Conservation (phyloP, 2,329 filamentous ascomycete species). For the Phaeosphaeria sp. region DNA sequence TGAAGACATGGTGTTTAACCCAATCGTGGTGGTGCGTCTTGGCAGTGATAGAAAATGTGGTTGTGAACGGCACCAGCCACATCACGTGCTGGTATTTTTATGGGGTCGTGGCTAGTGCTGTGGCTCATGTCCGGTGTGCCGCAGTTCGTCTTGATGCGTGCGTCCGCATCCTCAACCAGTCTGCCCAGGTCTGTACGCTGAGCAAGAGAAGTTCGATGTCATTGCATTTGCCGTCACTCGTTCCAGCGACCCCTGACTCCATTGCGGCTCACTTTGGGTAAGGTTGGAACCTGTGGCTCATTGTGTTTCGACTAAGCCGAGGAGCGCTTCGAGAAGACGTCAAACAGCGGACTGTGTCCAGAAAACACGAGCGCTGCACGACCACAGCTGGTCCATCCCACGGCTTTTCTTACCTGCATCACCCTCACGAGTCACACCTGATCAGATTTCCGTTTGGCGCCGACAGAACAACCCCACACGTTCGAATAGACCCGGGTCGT, state of each 20-base stretch:
- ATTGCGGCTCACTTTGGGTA: background rate
- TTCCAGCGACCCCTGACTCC: background rate
- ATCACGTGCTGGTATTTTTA: conserved; percentile 3
- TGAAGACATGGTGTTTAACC: conserved; percentile 31
- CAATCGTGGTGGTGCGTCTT: conserved; percentile 21
- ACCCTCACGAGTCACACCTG: conserved; percentile 12
- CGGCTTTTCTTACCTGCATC: conserved; percentile 10
- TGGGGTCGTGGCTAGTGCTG: background rate
- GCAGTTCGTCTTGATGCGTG: background rate
- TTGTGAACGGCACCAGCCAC: conserved; percentile 18
- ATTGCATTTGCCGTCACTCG: background rate
- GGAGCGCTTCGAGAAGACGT: conserved; percentile 12
- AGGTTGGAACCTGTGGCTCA: conserved; percentile 12
- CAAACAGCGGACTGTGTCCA: conserved; percentile 7
- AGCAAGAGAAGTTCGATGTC: background rate
- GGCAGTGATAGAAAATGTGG: conserved; percentile 27
- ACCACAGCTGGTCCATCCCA: conserved; percentile 8
- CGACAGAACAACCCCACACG: conserved; percentile 15
- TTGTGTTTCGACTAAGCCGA: conserved; percentile 16
- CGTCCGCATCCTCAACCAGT: background rate
- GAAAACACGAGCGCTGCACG: background rate
- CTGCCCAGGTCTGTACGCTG: background rate
- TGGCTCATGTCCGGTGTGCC: background rate
- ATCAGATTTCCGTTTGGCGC: conserved; percentile 15
- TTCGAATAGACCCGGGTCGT: conserved; percentile 11